These are phyloP conservation scores for Eucalyptus sideroxylon DNA, from an alignment of 345 rosid genomes.

Conservation along the genomic window DNA sequence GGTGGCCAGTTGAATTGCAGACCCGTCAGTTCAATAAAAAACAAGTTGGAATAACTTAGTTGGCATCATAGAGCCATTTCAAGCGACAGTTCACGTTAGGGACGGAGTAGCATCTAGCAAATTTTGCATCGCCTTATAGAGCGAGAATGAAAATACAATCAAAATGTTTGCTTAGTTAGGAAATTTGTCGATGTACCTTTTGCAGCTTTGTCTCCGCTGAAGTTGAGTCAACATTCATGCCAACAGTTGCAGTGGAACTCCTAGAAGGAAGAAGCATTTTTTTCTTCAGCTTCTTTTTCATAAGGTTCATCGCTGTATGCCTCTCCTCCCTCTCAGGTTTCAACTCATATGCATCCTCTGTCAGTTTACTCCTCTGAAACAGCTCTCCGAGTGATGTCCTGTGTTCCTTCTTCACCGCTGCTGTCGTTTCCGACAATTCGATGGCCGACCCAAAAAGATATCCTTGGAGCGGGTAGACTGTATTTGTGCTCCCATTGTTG, in stretches of 20 bases:
- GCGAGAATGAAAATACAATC: not conserved
- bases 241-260: slow-evolving; percentile 14
- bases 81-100: not conserved
- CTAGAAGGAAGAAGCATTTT: slow-evolving; percentile 34
- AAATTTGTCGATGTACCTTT: slow-evolving; percentile 25
- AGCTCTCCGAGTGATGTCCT: slow-evolving; percentile 77
- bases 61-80: not conserved
- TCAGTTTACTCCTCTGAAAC: slow-evolving; percentile 52
- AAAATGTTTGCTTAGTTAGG: not conserved
- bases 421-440: slow-evolving; percentile 46
- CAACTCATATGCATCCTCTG: slow-evolving; percentile 23
- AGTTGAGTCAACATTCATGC: slow-evolving; percentile 25
- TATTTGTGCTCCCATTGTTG: slow-evolving; percentile 25
- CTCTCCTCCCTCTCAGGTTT: slow-evolving; percentile 48
- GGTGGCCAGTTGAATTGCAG: not conserved
- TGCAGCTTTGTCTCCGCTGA: slow-evolving; percentile 54
- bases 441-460: slow-evolving; percentile 68
- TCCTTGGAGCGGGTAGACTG: slow-evolving; percentile 61
- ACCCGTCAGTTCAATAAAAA: not conserved
- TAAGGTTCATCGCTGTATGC: slow-evolving; percentile 28
- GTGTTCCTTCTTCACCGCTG: slow-evolving; percentile 46
- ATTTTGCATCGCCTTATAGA: not conserved
- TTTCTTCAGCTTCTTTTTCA: slow-evolving; percentile 59
- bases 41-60: not conserved
- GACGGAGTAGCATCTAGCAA: not conserved